Percentiles rank a stretch among this genome's conserved stretches.
phyloP scores from a whole-genome alignment of 306 rosid species.

The Chamaecrista fasciculata region DNA sequence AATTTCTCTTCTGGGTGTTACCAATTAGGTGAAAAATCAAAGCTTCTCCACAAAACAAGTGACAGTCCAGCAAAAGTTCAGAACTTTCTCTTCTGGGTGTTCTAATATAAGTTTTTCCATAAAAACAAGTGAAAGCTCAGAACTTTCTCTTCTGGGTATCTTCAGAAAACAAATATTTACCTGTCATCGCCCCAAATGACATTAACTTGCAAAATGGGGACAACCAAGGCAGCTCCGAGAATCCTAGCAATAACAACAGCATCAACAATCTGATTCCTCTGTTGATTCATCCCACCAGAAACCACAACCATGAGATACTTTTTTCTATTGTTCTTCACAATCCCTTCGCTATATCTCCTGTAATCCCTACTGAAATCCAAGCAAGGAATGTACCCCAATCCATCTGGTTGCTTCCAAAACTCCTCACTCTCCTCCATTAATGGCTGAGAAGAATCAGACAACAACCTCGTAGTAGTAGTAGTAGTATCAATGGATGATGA shows the following conservation, averaged over 20 bases:
- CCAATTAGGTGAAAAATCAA: neutral
- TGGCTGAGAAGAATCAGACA: too few species aligned
- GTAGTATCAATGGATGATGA: too few species aligned
- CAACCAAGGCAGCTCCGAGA: constrained; percentile 92
- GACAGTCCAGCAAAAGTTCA: too few species aligned
- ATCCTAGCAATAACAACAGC: constrained; percentile 98
- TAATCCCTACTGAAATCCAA: constrained; percentile 63
- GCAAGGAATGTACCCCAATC: constrained; percentile 82
- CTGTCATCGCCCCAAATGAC: constrained; percentile 99
- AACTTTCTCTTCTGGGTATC: neutral
- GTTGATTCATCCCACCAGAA: constrained; percentile 98
- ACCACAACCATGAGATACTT: constrained; percentile 85
- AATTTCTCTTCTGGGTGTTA: neutral
- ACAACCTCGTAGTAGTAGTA: neutral
- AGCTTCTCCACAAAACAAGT: too few species aligned
- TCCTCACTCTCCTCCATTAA: constrained; percentile 43
- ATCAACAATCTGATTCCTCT: constrained; percentile 96
- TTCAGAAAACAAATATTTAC: constrained; percentile 27
- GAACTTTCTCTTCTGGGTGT: too few species aligned
- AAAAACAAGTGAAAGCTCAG: neutral
- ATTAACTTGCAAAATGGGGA: constrained; percentile 94
- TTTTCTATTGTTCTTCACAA: constrained; percentile 51
- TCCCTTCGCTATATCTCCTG: constrained; percentile 43
- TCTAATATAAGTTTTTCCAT: too few species aligned
- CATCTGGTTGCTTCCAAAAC: constrained; percentile 92